Conservation (phyloP, 306 rosid genomes). For the Hippophae tibetana region DNA sequence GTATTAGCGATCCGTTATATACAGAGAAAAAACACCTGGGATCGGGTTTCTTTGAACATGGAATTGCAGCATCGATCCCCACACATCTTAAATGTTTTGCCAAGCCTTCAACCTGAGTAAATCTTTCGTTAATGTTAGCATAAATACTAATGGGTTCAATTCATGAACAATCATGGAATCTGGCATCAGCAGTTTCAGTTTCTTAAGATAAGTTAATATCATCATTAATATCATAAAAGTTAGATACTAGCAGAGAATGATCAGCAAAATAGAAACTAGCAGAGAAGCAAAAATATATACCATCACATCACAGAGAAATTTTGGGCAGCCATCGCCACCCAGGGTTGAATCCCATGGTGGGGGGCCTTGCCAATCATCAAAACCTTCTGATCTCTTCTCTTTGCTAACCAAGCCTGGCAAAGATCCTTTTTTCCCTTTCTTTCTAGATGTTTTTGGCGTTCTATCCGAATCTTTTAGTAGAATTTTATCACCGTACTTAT, state of each 20-base stretch:
- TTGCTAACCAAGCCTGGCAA: slow-evolving; percentile 26
- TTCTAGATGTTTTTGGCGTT: slow-evolving; percentile 44
- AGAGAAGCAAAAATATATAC: slow-evolving; percentile 32
- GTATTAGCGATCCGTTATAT: slow-evolving; percentile 2
- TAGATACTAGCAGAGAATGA: too few relatives aligned
- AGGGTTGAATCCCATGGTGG: slow-evolving; percentile 62
- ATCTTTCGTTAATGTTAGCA: slow-evolving; percentile 22
- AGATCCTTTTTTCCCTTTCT: slow-evolving; percentile 45
- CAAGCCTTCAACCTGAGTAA: slow-evolving; percentile 82
- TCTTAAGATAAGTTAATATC: neutral
- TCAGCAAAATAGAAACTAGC: slow-evolving; percentile 8
- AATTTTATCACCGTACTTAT: slow-evolving; percentile 51
- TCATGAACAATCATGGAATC: neutral
- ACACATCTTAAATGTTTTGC: slow-evolving; percentile 93
- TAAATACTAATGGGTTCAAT: neutral
- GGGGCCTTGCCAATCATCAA: slow-evolving; percentile 57
- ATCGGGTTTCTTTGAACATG: slow-evolving; percentile 68
- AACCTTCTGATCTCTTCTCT: slow-evolving; percentile 35
- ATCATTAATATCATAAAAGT: too few relatives aligned
- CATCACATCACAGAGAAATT: slow-evolving; percentile 88
- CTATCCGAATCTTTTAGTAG: slow-evolving; percentile 59
- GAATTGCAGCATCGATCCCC: slow-evolving; percentile 88
- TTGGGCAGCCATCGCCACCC: slow-evolving; percentile 76
- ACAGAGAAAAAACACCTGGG: slow-evolving; percentile 41
- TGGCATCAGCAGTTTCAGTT: too few relatives aligned